Conservation (phyloP, 2,329 filamentous ascomycete genomes). For the Colletotrichum sp. region DNA sequence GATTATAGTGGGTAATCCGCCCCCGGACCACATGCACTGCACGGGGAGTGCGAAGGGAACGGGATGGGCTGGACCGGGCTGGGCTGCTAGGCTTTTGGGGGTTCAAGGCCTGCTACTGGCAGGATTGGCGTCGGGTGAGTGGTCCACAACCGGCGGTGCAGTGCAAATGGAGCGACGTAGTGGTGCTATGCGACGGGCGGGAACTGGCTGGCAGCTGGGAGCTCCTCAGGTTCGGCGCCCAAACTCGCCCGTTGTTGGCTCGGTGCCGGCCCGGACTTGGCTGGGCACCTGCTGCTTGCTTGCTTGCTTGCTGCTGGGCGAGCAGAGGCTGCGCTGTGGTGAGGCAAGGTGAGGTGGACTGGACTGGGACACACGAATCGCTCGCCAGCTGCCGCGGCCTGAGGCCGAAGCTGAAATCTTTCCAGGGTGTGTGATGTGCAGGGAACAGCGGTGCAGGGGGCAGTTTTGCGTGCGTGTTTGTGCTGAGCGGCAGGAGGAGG, state of each 20-base stretch:
- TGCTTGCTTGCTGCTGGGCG: neutral
- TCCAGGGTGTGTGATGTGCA: neutral
- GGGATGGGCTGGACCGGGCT: constrained; percentile 16
- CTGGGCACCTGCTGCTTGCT: neutral
- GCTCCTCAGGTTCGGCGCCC: neutral
- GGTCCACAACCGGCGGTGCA: constrained; percentile 9
- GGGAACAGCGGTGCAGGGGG: neutral
- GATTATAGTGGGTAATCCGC: constrained; percentile 16
- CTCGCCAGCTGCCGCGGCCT: neutral
- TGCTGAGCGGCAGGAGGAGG: neutral
- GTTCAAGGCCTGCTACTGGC: constrained; percentile 8
- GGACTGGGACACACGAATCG: neutral
- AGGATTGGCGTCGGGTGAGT: neutral
- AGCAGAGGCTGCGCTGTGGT: neutral
- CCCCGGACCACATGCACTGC: constrained; percentile 18
- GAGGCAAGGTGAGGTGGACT: neutral
- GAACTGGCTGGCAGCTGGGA: neutral
- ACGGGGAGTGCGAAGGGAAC: constrained; percentile 13
- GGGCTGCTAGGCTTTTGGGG: neutral
- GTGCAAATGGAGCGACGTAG: constrained; percentile 9
- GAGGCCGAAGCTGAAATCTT: neutral
- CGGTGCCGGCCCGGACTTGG: constrained; percentile 10
- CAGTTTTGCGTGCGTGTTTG: neutral
- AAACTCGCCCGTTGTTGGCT: constrained; percentile 1
- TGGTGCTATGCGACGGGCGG: neutral